phyloP scores from a whole-genome alignment of 2,329 filamentous ascomycete species.

The Fusarium albosuccineum region DNA sequence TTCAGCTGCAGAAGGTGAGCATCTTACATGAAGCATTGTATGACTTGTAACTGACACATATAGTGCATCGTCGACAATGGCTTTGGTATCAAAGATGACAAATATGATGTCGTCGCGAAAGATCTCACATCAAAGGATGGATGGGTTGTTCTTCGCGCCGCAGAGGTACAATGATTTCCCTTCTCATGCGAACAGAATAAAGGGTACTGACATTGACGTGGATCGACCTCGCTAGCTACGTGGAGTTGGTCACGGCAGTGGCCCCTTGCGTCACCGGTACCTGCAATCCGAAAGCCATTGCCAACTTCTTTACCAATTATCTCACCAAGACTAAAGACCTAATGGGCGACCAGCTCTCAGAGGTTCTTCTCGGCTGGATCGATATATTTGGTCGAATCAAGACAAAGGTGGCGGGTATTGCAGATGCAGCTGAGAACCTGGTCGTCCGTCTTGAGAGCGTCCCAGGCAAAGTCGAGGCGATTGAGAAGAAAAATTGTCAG shows the following conservation, averaged over 20 bases:
- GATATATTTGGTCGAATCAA: constrained; percentile 1
- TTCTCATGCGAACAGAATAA: too few relatives aligned
- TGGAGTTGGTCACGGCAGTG: constrained; percentile 3
- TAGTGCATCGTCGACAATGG: constrained; percentile 6
- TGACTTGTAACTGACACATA: not conserved
- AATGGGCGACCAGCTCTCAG: not conserved
- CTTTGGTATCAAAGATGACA: constrained; percentile 9
- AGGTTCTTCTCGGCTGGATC: not conserved
- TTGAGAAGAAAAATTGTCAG: constrained; percentile 3
- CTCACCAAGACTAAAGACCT: not conserved
- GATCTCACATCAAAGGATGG: constrained; percentile 12
- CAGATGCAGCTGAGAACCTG: not conserved
- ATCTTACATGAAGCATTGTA: not conserved
- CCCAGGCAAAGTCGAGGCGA: constrained; percentile 4
- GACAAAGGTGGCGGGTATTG: not conserved
- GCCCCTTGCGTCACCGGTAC: constrained; percentile 2
- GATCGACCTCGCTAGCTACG: constrained; percentile 10
- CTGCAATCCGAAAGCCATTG: not conserved
- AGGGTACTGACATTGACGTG: not conserved
- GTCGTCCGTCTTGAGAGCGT: not conserved
- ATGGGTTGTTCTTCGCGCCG: not conserved
- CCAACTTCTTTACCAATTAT: constrained; percentile 3
- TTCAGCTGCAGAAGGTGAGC: constrained; percentile 11
- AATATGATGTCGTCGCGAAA: not conserved
- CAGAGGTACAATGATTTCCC: not conserved